A percentile compares a stretch with the other conserved stretches of the same genome.
Evolutionary conservation across 192 early-diverging fungal genomes (phyloP).

Genomic region (Podila minutissima): DNA sequence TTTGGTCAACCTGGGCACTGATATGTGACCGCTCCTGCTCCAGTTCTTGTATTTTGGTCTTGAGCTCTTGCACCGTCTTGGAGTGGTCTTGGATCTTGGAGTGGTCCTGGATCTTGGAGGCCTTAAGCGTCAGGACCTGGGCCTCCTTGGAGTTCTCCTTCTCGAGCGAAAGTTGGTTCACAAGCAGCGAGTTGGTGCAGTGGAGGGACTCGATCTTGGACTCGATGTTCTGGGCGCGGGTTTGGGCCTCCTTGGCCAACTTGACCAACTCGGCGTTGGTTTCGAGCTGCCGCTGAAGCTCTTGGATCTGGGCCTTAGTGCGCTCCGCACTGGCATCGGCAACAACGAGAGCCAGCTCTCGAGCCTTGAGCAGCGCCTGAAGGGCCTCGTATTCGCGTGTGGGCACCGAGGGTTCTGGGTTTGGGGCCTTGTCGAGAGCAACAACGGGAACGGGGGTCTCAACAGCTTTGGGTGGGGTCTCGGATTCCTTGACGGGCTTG

Average conservation of each 20-base stretch:
- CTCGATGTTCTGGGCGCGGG: constrained; percentile 2
- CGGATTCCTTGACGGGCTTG: neutral
- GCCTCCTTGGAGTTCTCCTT: constrained; percentile 40
- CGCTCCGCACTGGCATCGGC: constrained; percentile 1
- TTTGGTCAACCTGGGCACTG: constrained; percentile 7
- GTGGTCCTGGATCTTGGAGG: neutral
- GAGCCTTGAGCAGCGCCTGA: constrained; percentile 1
- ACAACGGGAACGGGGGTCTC: neutral
- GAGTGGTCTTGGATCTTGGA: neutral
- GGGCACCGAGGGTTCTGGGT: neutral
- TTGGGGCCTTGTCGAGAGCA: neutral
- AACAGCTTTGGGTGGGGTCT: neutral
- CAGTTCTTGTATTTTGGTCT: constrained; percentile 7
- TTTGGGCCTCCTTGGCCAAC: constrained; percentile 20
- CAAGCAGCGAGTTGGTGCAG: constrained; percentile 48
- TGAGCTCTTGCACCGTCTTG: neutral
- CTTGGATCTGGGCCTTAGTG: constrained; percentile 6
- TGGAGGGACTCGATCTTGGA: constrained; percentile 51
- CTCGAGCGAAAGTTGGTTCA: constrained; percentile 39
- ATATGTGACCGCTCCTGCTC: constrained; percentile 6
- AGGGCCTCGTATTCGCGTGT: constrained; percentile 10
- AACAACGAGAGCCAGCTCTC: constrained; percentile 6
- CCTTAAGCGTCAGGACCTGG: constrained; percentile 6
- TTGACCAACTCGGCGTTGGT: constrained; percentile 14
- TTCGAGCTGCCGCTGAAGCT: constrained; percentile 15